These are phyloP conservation scores for Colletotrichum godetiae DNA, from an alignment of 2,329 filamentous ascomycete species.

Conservation along the genomic window DNA sequence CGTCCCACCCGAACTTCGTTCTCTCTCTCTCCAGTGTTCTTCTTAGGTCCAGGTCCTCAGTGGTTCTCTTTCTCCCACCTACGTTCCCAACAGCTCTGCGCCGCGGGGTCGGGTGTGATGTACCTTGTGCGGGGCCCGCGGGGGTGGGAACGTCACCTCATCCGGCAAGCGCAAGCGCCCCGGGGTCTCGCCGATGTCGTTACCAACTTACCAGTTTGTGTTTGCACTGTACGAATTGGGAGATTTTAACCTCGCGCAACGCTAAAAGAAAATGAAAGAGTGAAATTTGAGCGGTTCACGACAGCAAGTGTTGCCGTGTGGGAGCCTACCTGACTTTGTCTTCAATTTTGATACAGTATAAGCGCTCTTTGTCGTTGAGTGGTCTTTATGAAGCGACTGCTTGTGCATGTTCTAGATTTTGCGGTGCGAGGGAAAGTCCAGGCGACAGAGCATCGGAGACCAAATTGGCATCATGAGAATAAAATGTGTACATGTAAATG, in stretches of 20 bases:
- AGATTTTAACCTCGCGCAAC: conserved; percentile 21
- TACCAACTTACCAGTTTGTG: background rate
- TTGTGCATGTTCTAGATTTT: background rate
- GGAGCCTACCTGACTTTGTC: background rate
- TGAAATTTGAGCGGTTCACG: background rate
- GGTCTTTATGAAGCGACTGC: background rate
- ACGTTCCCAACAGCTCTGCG: background rate
- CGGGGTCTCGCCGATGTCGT: background rate
- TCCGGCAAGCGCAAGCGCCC: conserved; percentile 29
- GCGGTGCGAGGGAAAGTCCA: background rate
- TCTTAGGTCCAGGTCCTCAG: background rate
- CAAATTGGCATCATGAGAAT: background rate
- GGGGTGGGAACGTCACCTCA: conserved; percentile 13
- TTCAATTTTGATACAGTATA: background rate
- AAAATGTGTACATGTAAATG: background rate
- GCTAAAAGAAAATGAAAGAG: conserved; percentile 6
- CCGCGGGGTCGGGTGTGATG: background rate
- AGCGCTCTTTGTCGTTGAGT: conserved; percentile 10
- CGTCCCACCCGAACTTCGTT: conserved; percentile 7
- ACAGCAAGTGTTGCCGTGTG: conserved; percentile 20
- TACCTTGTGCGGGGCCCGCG: conserved; percentile 19
- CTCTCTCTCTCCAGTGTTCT: background rate
- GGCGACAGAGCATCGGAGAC: background rate
- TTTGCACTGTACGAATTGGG: conserved; percentile 9
- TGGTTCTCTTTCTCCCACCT: too few species aligned